Evolutionary conservation across 306 rosid species (phyloP).

Genomic region (Amphicarpaea edgeworthii): DNA sequence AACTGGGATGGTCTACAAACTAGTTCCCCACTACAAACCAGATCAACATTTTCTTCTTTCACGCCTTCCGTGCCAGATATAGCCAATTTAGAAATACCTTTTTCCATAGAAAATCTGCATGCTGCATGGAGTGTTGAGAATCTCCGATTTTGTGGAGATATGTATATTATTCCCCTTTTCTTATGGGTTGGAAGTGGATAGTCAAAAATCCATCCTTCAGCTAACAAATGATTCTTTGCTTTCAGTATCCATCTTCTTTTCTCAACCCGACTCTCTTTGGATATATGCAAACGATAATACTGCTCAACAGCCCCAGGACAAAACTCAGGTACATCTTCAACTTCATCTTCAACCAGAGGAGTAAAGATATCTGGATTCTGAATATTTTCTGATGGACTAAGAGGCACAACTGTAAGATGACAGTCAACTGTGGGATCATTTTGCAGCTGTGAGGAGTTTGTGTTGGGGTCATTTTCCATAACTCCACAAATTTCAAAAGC

Average conservation of each 20-base stretch:
- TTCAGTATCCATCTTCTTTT: conserved; percentile 35
- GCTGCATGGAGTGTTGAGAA: conserved; percentile 53
- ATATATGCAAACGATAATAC: conserved; percentile 40
- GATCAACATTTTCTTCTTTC: conserved; percentile 45
- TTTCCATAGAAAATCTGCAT: conserved; percentile 51
- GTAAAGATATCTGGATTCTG: too few species aligned
- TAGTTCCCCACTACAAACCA: conserved; percentile 27
- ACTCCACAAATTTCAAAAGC: conserved; percentile 47
- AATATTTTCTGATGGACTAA: too few species aligned
- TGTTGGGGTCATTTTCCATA: conserved; percentile 37
- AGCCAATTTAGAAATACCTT: conserved; percentile 35
- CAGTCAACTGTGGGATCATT: conserved; percentile 37
- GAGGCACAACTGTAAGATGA: conserved; percentile 26
- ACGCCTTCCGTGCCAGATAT: conserved; percentile 28
- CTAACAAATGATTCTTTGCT: conserved; percentile 58
- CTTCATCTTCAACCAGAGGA: not conserved
- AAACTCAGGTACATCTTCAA: not conserved
- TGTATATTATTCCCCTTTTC: conserved; percentile 52
- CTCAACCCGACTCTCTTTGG: not conserved
- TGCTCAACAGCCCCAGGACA: conserved; percentile 47
- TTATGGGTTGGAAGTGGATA: conserved; percentile 43
- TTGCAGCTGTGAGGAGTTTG: conserved; percentile 41
- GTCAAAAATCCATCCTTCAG: conserved; percentile 59
- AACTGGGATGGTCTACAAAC: conserved; percentile 43
- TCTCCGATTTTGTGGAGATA: conserved; percentile 51